Percentiles rank a stretch among this genome's conserved stretches.
Conservation (phyloP, 805 yeast species). For the Wickerhamomyces ciferrii region DNA sequence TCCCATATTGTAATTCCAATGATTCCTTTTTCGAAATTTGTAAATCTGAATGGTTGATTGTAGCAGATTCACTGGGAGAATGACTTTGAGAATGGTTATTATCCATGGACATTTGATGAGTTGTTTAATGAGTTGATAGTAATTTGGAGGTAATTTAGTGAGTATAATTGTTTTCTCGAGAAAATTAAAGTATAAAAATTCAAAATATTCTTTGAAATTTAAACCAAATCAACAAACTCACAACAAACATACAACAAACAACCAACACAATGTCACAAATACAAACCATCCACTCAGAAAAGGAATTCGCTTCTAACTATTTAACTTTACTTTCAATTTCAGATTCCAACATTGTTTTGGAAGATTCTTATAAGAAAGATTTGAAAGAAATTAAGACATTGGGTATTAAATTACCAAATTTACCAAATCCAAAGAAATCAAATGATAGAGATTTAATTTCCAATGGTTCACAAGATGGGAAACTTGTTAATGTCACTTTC, state of each 20-base stretch:
- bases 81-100: not conserved
- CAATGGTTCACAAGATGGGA: not conserved
- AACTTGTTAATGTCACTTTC: conserved; percentile 28
- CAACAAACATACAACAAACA: no score
- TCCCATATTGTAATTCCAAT: not conserved
- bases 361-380: conserved; percentile 7
- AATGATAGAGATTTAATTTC: not conserved
- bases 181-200: no score
- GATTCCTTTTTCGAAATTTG: not conserved
- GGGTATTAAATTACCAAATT: conserved; percentile 31
- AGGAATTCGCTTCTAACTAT: conserved; percentile 14
- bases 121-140: no score
- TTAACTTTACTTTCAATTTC: conserved; percentile 15
- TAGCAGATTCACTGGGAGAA: not conserved
- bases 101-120: no score
- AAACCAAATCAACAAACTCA: no score
- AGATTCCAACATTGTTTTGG: not conserved
- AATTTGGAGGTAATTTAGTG: no score
- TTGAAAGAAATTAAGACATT: conserved; percentile 1
- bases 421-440: conserved; percentile 33
- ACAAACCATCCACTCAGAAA: conserved; percentile 7
- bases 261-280: not conserved
- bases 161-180: no score
- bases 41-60: not conserved
- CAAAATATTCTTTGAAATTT: no score